These are phyloP conservation scores for Linum usitatissimum DNA, from an alignment of 345 rosid genomes.

Conservation along the genomic window DNA sequence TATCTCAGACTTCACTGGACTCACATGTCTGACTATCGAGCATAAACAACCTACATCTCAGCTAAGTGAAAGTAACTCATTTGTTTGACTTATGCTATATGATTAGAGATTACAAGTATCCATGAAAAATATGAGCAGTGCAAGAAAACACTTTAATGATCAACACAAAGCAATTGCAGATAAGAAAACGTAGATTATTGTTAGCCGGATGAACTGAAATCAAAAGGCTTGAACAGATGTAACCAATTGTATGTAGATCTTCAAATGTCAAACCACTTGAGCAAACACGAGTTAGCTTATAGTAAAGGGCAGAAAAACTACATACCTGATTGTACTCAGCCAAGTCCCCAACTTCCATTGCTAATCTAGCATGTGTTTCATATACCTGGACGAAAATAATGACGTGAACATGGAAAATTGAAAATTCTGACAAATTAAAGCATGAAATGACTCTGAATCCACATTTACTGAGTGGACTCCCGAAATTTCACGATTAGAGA, in stretches of 20 bases:
- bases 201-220: no score
- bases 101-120: no score
- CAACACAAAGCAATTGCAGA: no score
- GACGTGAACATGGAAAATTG: slow-evolving; percentile 3
- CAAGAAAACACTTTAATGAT: no score
- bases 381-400: slow-evolving; percentile 54
- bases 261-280: no score
- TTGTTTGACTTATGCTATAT: no score
- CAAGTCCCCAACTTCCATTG: slow-evolving; percentile 88
- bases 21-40: background rate
- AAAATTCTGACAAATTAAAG: background rate
- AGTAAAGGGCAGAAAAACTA: background rate
- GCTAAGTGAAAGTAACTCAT: background rate
- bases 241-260: no score
- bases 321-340: slow-evolving; percentile 96
- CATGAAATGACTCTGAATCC: background rate
- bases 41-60: background rate
- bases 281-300: background rate
- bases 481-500: background rate
- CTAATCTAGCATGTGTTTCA: slow-evolving; percentile 95
- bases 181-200: no score
- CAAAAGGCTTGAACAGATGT: no score
- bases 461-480: no score
- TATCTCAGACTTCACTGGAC: background rate
- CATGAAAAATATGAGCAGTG: no score